These are phyloP conservation scores for Pseudogymnoascus pannorum DNA, from an alignment of 2,329 filamentous ascomycete genomes.

Conservation along the genomic window DNA sequence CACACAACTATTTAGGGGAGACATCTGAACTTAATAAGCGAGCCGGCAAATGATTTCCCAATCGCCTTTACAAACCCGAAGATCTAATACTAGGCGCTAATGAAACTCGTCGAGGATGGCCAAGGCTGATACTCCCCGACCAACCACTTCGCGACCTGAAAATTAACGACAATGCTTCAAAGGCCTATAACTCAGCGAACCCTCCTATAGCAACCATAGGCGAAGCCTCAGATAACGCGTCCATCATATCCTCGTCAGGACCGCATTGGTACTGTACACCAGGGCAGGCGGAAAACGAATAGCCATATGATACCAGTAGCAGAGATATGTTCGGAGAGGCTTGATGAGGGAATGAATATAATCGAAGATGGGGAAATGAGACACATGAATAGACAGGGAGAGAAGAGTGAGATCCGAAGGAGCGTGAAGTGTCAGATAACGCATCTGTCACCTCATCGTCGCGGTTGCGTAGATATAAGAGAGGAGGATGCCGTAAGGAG, in stretches of 20 bases:
- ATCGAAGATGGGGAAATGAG: constrained; percentile 5
- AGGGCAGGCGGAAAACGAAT: neutral
- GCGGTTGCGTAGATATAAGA: neutral
- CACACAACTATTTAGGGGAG: neutral
- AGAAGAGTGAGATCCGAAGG: constrained; percentile 13
- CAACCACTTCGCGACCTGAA: neutral
- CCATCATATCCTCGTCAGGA: neutral
- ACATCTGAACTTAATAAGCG: neutral
- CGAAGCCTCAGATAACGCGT: neutral
- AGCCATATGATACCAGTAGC: neutral
- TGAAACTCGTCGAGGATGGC: neutral
- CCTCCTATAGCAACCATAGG: neutral
- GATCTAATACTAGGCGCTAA: neutral
- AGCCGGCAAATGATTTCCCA: neutral
- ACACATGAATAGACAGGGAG: constrained; percentile 15
- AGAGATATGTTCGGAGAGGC: neutral
- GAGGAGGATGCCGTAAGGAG: constrained; percentile 5
- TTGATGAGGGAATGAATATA: neutral
- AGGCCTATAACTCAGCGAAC: neutral
- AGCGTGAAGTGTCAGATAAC: constrained; percentile 1
- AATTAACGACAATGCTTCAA: neutral
- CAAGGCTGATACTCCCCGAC: neutral
- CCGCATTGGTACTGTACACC: neutral
- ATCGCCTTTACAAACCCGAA: neutral
- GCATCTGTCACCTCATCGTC: neutral